phyloP scores from a whole-genome alignment of 2,329 filamentous ascomycete species.

The Venturia aucupariae region DNA sequence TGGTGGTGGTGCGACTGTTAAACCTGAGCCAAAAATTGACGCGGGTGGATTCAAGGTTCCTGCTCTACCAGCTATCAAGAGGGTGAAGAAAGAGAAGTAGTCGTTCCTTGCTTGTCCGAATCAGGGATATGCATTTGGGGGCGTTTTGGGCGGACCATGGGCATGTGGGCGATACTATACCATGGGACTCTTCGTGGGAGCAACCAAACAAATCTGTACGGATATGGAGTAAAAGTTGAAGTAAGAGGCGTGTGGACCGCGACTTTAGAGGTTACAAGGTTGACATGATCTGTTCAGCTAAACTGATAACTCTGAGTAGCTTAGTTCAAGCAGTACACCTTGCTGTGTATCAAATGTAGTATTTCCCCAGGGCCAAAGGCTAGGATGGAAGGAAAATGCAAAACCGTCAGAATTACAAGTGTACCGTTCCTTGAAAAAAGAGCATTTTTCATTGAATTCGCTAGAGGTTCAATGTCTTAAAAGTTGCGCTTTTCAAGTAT shows the following conservation, averaged over 20 bases:
- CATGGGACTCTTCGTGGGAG: background rate
- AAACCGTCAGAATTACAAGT: no score
- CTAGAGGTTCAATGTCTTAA: no score
- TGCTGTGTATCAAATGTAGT: background rate
- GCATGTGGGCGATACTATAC: background rate
- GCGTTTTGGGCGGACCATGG: background rate
- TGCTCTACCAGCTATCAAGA: constrained; percentile 63
- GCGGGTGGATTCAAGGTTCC: constrained; percentile 76
- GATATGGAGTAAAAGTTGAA: background rate
- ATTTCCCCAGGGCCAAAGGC: no score
- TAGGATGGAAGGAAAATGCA: no score
- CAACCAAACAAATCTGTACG: background rate
- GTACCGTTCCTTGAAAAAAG: no score
- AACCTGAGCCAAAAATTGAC: constrained; percentile 34
- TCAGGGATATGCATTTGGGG: background rate
- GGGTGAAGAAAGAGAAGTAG: constrained; percentile 2
- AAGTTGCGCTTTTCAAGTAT: no score
- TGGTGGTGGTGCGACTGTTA: constrained; percentile 29
- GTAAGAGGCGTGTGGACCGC: background rate
- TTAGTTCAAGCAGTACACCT: background rate
- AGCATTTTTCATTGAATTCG: no score
- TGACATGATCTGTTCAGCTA: background rate
- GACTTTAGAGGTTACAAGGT: background rate
- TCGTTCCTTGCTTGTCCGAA: background rate
- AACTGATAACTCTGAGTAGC: background rate